Evolutionary conservation across 2,329 filamentous ascomycete species (phyloP).

Genomic region (Aspergillus tanneri): DNA sequence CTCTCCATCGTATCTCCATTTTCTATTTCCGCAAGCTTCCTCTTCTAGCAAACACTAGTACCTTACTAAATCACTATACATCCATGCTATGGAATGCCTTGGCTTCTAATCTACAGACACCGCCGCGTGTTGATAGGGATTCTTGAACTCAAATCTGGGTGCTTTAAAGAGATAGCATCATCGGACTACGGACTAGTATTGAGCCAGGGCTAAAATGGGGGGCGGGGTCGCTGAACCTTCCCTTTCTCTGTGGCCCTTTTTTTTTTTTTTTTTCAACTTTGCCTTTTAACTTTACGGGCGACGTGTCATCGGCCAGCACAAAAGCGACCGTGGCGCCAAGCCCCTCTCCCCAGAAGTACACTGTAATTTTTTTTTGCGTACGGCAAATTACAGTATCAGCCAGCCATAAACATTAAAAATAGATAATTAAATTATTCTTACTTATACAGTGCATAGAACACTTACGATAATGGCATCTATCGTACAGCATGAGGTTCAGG

Average conservation of each 20-base stretch:
- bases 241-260: too few relatives aligned
- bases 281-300: slow-evolving; percentile 15
- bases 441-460: too few relatives aligned
- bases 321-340: slow-evolving; percentile 10
- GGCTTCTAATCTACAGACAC: too few relatives aligned
- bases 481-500: neutral
- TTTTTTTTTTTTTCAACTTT: too few relatives aligned
- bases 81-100: too few relatives aligned
- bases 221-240: slow-evolving; percentile 13
- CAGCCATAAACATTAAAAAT: too few relatives aligned
- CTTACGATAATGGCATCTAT: neutral
- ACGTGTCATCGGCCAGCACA: slow-evolving; percentile 21
- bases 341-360: slow-evolving; percentile 9
- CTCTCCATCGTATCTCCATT: slow-evolving; percentile 6
- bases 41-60: slow-evolving; percentile 12
- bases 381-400: too few relatives aligned
- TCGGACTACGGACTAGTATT: neutral
- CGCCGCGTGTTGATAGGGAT: too few relatives aligned
- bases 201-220: neutral
- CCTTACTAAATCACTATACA: slow-evolving; percentile 9
- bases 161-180: neutral
- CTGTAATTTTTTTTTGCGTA: neutral
- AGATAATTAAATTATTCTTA: too few relatives aligned
- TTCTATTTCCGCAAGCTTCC: slow-evolving; percentile 6
- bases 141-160: neutral